A percentile compares a stretch with the other conserved stretches of the same genome.
Conservation (phyloP, 805 yeast species). For the Candida patagonica region DNA sequence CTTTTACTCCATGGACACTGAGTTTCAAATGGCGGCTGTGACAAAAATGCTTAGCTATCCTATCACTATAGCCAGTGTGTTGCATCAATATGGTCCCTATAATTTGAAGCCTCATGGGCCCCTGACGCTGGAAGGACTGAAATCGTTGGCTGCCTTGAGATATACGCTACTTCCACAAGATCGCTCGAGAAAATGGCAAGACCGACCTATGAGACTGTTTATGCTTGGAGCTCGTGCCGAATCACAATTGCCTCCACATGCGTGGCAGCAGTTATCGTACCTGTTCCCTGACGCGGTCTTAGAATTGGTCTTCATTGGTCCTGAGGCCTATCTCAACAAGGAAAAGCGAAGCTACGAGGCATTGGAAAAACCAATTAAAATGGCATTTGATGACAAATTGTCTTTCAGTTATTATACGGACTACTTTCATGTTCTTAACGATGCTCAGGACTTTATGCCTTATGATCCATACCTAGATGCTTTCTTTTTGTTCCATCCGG, state of each 20-base stretch:
- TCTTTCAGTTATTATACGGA: conserved; percentile 77
- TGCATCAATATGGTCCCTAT: conserved; percentile 84
- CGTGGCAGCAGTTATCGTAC: conserved; percentile 88
- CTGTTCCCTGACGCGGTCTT: conserved; percentile 74
- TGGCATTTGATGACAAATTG: conserved; percentile 64
- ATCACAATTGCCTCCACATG: conserved; percentile 85
- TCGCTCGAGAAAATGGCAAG: conserved; percentile 52
- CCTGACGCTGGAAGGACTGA: conserved; percentile 82
- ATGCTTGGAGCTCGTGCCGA: conserved; percentile 89
- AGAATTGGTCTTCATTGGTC: conserved; percentile 89
- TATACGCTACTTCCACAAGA: conserved; percentile 78
- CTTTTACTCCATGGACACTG: conserved; percentile 93
- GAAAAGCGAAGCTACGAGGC: conserved; percentile 53
- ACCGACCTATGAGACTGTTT: conserved; percentile 83
- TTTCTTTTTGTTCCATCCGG: conserved; percentile 94
- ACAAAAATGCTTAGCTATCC: conserved; percentile 94
- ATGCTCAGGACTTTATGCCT: conserved; percentile 91
- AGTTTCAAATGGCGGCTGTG: conserved; percentile 89
- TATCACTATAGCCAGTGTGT: conserved; percentile 70
- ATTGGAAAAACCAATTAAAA: conserved; percentile 42
- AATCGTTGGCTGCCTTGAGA: conserved; percentile 84
- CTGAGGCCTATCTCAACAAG: conserved; percentile 76
- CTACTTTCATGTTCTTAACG: conserved; percentile 84
- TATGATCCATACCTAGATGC: conserved; percentile 94
- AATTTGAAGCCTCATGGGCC: conserved; percentile 76